A percentile compares a stretch with the other conserved stretches of the same genome.
These are phyloP conservation scores for Cinnamomum chago DNA, from an alignment of 164 flowering plant genomes.

Conservation along the genomic window DNA sequence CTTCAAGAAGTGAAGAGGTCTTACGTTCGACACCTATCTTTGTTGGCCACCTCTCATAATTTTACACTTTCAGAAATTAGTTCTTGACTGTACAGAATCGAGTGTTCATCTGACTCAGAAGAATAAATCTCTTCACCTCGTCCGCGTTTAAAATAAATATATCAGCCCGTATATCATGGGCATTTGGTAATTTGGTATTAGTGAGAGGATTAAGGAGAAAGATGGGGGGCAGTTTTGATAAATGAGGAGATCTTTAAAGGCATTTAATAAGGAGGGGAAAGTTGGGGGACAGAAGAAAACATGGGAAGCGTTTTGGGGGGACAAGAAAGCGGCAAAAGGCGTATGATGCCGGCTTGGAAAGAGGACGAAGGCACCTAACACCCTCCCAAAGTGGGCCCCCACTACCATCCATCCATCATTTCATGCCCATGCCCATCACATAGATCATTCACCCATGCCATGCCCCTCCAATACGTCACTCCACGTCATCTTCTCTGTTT, in stretches of 20 bases:
- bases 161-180: neutral
- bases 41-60: too few relatives aligned
- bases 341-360: conserved; percentile 21
- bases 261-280: conserved; percentile 3
- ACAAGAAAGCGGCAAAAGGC: conserved; percentile 58
- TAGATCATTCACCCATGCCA: too few relatives aligned
- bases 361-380: neutral
- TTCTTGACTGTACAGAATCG: too few relatives aligned
- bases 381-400: neutral
- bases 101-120: too few relatives aligned
- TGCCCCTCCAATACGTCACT: too few relatives aligned
- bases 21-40: too few relatives aligned
- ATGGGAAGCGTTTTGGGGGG: conserved; percentile 34
- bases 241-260: neutral
- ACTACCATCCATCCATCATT: neutral
- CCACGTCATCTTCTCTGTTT: too few relatives aligned
- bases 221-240: neutral
- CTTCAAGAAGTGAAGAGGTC: too few relatives aligned
- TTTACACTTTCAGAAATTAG: too few relatives aligned
- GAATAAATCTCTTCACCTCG: too few relatives aligned
- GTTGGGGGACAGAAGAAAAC: conserved; percentile 41
- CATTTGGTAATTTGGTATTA: neutral
- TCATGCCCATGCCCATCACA: neutral
- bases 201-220: neutral
- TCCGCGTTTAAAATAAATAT: too few relatives aligned